phyloP scores from a whole-genome alignment of 345 rosid genomes.

The Adansonia digitata region DNA sequence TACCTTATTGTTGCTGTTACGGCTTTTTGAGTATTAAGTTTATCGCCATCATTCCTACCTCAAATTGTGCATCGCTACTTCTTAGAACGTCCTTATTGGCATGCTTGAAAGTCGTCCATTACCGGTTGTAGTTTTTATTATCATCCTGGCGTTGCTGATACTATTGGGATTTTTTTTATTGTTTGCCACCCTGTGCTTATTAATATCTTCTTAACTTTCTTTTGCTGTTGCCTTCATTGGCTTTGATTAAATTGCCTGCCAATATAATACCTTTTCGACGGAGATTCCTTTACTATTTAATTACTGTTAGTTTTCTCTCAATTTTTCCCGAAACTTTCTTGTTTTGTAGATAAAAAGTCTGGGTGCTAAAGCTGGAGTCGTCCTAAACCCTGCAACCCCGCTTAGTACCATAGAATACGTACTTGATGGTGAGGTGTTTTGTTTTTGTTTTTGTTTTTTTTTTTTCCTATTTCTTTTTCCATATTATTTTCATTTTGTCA shows the following conservation, averaged over 20 bases:
- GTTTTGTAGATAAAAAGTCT: slow-evolving; percentile 62
- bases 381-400: slow-evolving; percentile 86
- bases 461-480: not conserved
- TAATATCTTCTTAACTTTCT: slow-evolving; percentile 9
- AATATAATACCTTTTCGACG: not conserved
- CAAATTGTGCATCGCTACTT: not conserved
- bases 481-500: not conserved
- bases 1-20: not conserved
- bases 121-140: not conserved
- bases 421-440: slow-evolving; percentile 92
- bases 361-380: slow-evolving; percentile 99
- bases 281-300: too few species aligned
- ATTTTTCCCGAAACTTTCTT: not conserved
- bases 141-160: not conserved
- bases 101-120: too few species aligned
- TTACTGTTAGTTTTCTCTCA: not conserved
- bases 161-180: not conserved
- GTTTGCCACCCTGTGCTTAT: not conserved
- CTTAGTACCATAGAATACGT: slow-evolving; percentile 77
- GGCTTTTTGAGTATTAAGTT: not conserved
- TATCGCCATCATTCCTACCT: not conserved
- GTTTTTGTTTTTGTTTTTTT: too few species aligned
- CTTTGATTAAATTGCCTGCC: not conserved
- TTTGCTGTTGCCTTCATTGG: not conserved
- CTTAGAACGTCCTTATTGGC: not conserved